Conservation (phyloP, 306 rosid genomes). For the Geum urbanum region DNA sequence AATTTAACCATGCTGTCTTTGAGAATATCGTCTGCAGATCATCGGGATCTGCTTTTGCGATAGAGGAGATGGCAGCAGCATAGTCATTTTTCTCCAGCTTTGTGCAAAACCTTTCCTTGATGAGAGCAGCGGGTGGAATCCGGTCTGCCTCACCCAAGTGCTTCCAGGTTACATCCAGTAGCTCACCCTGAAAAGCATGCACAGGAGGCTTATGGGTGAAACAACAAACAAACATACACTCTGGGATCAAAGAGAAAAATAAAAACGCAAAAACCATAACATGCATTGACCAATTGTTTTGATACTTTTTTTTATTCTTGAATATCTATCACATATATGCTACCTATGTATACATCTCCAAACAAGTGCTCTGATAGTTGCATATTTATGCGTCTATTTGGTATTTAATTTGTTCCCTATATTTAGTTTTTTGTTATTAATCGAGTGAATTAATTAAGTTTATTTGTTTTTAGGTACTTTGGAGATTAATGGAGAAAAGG, state of each 20-base stretch:
- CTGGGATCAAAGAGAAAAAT: neutral
- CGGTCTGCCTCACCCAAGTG: conserved; percentile 50
- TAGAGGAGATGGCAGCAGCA: conserved; percentile 49
- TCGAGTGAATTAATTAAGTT: too few species aligned
- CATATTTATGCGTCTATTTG: too few species aligned
- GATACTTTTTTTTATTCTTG: too few species aligned
- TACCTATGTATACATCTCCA: neutral
- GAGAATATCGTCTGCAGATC: conserved; percentile 62
- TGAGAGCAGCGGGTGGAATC: conserved; percentile 44
- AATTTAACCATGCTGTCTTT: conserved; percentile 56
- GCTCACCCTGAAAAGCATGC: conserved; percentile 54
- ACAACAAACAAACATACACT: too few species aligned
- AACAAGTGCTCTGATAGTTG: too few species aligned
- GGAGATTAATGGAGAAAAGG: too few species aligned
- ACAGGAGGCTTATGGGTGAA: conserved; percentile 14
- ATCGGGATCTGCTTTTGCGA: conserved; percentile 29
- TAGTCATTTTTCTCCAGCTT: conserved; percentile 56
- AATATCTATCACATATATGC: too few species aligned
- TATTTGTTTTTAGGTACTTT: too few species aligned
- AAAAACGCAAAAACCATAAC: too few species aligned
- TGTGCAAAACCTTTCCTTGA: conserved; percentile 61
- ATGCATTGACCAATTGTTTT: too few species aligned
- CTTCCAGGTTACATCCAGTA: conserved; percentile 69
- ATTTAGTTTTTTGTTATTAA: too few species aligned
- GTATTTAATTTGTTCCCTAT: too few species aligned